phyloP scores from a whole-genome alignment of 352 stramenopile genomes.

The Sclerospora graminicola region DNA sequence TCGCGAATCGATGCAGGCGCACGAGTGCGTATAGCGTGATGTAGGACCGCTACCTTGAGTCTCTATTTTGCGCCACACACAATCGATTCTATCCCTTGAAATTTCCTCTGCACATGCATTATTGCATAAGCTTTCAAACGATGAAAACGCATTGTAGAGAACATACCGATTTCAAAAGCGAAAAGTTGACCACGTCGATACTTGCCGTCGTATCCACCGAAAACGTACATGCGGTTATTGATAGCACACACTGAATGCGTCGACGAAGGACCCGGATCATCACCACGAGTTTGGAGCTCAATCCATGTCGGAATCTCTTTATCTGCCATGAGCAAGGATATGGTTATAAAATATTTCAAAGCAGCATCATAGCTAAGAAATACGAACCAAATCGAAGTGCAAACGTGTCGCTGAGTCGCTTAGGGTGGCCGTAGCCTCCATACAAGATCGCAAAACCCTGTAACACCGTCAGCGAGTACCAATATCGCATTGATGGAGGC shows the following conservation, averaged over 20 bases:
- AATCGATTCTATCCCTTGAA: constrained; percentile 23
- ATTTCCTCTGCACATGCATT: constrained; percentile 13
- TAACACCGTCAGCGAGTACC: constrained; percentile 41
- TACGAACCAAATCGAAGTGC: constrained; percentile 41
- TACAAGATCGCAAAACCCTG: constrained; percentile 38
- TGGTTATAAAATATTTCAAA: background rate
- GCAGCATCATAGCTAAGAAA: background rate
- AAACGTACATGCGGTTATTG: constrained; percentile 44
- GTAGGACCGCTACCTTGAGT: constrained; percentile 21
- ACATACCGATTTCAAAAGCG: constrained; percentile 31
- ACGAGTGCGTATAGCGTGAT: constrained; percentile 44
- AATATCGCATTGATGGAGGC: constrained; percentile 49
- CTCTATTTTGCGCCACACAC: constrained; percentile 30
- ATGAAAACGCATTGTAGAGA: background rate
- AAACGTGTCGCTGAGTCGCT: constrained; percentile 41
- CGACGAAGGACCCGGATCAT: constrained; percentile 33
- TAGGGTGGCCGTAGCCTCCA: constrained; percentile 41
- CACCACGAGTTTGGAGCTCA: constrained; percentile 28
- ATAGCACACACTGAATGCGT: constrained; percentile 48
- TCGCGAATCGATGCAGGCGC: constrained; percentile 32
- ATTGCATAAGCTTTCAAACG: background rate
- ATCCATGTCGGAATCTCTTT: constrained; percentile 32
- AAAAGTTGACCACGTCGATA: constrained; percentile 37
- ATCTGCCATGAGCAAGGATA: constrained; percentile 11
- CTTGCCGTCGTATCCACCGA: constrained; percentile 54